phyloP scores from a whole-genome alignment of 306 rosid genomes.

The Prunus mume region DNA sequence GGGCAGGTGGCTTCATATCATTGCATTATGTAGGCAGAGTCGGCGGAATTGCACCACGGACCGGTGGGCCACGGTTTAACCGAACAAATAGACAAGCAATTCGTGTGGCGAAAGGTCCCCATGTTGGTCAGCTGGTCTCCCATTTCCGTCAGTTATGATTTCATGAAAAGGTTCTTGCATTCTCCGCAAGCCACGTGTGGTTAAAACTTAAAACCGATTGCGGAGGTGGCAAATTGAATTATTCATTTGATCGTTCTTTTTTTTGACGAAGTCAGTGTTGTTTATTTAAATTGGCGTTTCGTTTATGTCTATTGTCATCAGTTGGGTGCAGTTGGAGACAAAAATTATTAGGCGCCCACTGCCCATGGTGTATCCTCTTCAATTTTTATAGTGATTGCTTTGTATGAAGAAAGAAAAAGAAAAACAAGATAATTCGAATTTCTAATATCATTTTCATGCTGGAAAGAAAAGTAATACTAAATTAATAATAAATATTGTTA shows the following conservation, averaged over 20 bases:
- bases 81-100: background rate
- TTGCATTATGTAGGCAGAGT: background rate
- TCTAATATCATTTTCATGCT: too few species aligned
- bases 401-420: too few species aligned
- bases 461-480: too few species aligned
- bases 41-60: background rate
- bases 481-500: too few species aligned
- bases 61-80: background rate
- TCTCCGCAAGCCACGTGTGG: slow-evolving; percentile 7
- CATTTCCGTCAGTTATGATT: background rate
- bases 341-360: too few species aligned
- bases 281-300: background rate
- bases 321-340: background rate
- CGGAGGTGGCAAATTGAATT: background rate
- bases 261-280: background rate
- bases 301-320: background rate
- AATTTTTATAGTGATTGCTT: too few species aligned
- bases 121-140: slow-evolving; percentile 12
- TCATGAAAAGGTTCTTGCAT: background rate
- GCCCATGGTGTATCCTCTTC: too few species aligned
- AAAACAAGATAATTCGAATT: too few species aligned
- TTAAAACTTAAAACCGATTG: too few species aligned
- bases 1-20: too few species aligned
- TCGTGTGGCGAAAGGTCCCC: background rate
- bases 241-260: background rate